Evolutionary conservation across 768 basidiomycete genomes (phyloP), one percentile per base, ranked within the genome.

Genomic region (Phaffia tasmanica): DNA sequence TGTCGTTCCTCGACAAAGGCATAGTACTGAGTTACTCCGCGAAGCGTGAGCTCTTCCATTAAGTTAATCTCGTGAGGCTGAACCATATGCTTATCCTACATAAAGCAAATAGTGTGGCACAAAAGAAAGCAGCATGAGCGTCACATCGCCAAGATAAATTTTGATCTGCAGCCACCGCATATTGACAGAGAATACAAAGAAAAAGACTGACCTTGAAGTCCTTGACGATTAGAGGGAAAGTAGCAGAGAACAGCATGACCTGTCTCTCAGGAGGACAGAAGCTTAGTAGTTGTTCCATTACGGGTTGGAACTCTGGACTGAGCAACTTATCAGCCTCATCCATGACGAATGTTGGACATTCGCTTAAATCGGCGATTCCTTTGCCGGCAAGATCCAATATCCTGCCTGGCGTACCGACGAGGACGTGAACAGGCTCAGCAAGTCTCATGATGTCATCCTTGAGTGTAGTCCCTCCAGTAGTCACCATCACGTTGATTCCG

Each of bases 221-320:
- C 78, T 97, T 97, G 75, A 99, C 95, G 74, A 94, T 92, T 82
- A 95, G 83, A 11, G 95, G 94, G 83, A 99, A 99, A 30, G 94
- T 99, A 57, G 94, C 94, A 62, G 92, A 95, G 79, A 99, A 98
- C 70, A 99, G 81, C 94, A 97, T 97, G 75, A 99, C 92, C 79
- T 99, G 94, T 63, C 91, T 83, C 73, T 87, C 83, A 63, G 81
- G 75, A 32, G 91, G 89, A 65, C 95, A 82, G 79, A 87, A 89
- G 32, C 82, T 81, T 66, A 99, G 82, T 48, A 99, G 79, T 74
- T 95, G 89, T 79, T 98, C 94, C 85, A 99, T 94, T 66, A 99
- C 93, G 69, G 94, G 93, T 16, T 92, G 87, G 74, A 99, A 99
- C 79, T 99, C 94, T 65, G 92, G 91, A 8, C 88, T 91, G 62